Percentiles rank a stretch among this genome's conserved stretches.
Evolutionary conservation across 306 rosid genomes (phyloP).

Genomic region (Vachellia collinsii): DNA sequence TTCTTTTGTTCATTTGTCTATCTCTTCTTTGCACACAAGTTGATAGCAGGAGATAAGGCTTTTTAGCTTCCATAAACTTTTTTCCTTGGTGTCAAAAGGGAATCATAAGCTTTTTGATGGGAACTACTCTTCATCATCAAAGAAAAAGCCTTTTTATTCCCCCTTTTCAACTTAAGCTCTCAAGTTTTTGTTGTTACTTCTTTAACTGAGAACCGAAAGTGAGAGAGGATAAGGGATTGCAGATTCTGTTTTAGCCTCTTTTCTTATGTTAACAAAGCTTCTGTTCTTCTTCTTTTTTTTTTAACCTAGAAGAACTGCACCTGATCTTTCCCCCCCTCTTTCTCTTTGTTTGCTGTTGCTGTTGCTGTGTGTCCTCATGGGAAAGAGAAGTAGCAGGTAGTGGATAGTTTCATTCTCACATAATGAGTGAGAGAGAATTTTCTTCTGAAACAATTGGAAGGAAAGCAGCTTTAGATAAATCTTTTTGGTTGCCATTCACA

Average conservation of each 20-base stretch:
- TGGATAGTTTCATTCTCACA: background rate
- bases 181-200: slow-evolving; percentile 16
- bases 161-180: slow-evolving; percentile 30
- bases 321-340: background rate
- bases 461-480: slow-evolving; percentile 67
- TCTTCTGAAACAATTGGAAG: slow-evolving; percentile 66
- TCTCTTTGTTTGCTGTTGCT: background rate
- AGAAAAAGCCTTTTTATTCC: slow-evolving; percentile 41
- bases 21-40: slow-evolving; percentile 8
- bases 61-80: slow-evolving; percentile 25
- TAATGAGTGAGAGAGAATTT: slow-evolving; percentile 48
- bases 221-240: slow-evolving; percentile 3
- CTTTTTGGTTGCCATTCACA: slow-evolving; percentile 64
- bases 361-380: slow-evolving; percentile 1
- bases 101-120: slow-evolving; percentile 47
- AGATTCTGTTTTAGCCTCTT: slow-evolving; percentile 2
- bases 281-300: background rate
- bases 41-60: slow-evolving; percentile 34
- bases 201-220: slow-evolving; percentile 43
- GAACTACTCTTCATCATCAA: slow-evolving; percentile 43
- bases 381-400: background rate
- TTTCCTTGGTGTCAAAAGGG: slow-evolving; percentile 13
- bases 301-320: background rate
- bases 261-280: background rate
- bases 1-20: slow-evolving; percentile 15